Evolutionary conservation across 148 eudicot species (phyloP), one percentile per base, ranked within the genome.

Genomic region (Amaranthus palmeri): DNA sequence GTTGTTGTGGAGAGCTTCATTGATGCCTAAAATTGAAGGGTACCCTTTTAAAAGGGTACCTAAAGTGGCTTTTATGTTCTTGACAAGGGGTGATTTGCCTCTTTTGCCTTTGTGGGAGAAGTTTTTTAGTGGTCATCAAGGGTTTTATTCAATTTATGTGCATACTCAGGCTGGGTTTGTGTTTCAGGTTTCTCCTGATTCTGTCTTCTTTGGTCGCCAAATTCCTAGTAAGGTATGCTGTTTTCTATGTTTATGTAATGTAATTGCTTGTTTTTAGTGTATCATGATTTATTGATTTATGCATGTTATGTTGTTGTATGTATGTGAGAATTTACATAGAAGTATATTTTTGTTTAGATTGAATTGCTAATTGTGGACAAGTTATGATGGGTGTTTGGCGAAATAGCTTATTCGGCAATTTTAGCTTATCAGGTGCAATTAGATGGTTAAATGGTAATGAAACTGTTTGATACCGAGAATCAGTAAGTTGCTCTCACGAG

Each of bases 181-280:
- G n/a, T 8, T 65, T 48, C 14, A 65, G 8, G 69, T 65, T 18
- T 25, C 69, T 48, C 36, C 69, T 3, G 14, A n/a, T 48, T 65
- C 69, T 15, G 69, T 65, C 43, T 65, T 65, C 54, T 65, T 65
- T n/a, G 54, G 69, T 42, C 69, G 69, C 69, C 69, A 65, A 65
- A 49, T 65, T 65, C 54, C 69, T 12, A 65, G 54, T 47, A 47
- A 65, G 69, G 69, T 65, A 48, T 4, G 41, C 4, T 18, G 4
- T 45, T 48, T 2, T 17, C 10, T 56, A 1, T n/a, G 7, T 8
- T 25, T 11, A 17, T 1, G 41, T n/a, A n/a, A n/a, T n/a, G n/a
- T 6, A 25, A 56, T 56, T 56, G 7, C 10, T n/a, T 17, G 60
- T 56, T 0, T 56, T 25, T 25, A 25, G 36, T 25, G 36, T 25